Evolutionary conservation across 1,284 basidiomycete genomes (phyloP).

Genomic region (Austroboletus rostrupii): DNA sequence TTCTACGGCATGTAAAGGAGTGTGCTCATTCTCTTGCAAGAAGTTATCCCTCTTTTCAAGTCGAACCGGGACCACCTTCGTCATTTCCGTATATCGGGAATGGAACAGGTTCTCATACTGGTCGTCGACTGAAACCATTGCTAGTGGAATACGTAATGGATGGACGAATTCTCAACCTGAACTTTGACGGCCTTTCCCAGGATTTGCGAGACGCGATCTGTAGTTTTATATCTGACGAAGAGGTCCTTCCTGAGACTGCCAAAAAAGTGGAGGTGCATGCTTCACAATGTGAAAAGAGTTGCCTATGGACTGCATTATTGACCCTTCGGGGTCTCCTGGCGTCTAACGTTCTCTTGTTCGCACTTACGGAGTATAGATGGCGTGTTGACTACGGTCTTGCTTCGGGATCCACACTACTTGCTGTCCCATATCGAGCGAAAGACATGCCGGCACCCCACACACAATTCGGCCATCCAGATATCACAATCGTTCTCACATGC

Average conservation of each 20-base stretch:
- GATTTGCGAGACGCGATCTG: neutral
- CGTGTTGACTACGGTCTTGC: neutral
- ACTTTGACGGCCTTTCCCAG: neutral
- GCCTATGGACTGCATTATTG: neutral
- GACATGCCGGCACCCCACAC: too few species aligned
- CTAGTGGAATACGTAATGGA: neutral
- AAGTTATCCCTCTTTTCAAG: neutral
- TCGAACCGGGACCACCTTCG: neutral
- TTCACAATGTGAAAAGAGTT: neutral
- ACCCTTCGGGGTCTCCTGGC: neutral
- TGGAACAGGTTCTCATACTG: neutral
- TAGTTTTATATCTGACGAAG: neutral
- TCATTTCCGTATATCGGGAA: neutral
- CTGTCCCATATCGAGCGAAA: too few species aligned
- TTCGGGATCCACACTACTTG: neutral
- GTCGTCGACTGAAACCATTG: neutral
- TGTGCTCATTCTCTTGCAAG: neutral
- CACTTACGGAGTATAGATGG: neutral
- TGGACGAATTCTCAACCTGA: neutral
- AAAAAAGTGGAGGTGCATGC: neutral
- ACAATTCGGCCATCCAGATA: too few species aligned
- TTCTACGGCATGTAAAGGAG: neutral
- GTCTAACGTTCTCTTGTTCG: neutral
- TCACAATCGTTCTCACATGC: too few species aligned
- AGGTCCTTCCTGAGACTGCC: too few species aligned